Evolutionary conservation across 2,329 filamentous ascomycete species (phyloP), one percentile per base, ranked within the genome.

Genomic region (Huntiella moniliformis): DNA sequence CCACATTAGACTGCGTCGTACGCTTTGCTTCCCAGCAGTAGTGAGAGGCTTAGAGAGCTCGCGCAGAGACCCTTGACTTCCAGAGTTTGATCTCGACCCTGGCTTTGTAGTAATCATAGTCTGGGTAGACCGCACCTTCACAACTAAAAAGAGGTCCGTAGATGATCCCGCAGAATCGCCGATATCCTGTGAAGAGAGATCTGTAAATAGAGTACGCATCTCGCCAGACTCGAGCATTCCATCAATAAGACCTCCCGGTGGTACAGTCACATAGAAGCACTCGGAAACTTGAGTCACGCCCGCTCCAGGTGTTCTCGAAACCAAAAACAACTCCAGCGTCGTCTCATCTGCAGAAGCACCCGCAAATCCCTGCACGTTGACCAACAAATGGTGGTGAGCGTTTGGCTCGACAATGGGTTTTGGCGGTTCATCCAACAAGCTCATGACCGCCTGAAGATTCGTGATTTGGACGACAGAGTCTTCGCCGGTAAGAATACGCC

Each of bases 381-480:
- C 72, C 49, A 93, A 67, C 4, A 92, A 62, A 54, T 96, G 80
- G 57, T 94, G 82, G 45, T 93, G 64, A 33, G 82, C 69, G 1
- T 74, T 77, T 42, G 79, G 70, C 53, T 85, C 86, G 12, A 74
- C 62, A 7, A 73, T 66, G 3, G 74, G 67, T 15, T 74, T 72
- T 0, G 86, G 87, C n/a, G 79, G 75, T 53, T 83, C 80, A 48
- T 94, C 80, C 39, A 98, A 68, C 55, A 96, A 71, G 60, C 86
- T 93, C 91, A 98, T 98, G 57, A 87, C 75, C 4, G 91, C 92
- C 64, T 98, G 92, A 47, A 96, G 67, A 57, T 78, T 85, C 5
- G 88, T 88, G 53, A 95, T 74, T 49, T 94, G 82, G 22, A 96
- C 82, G 3, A 91, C 83, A 1, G 87, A 94, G 61, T 98, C 91